Conservation (phyloP, 2,329 filamentous ascomycete genomes). For the Botryotinia convoluta region DNA sequence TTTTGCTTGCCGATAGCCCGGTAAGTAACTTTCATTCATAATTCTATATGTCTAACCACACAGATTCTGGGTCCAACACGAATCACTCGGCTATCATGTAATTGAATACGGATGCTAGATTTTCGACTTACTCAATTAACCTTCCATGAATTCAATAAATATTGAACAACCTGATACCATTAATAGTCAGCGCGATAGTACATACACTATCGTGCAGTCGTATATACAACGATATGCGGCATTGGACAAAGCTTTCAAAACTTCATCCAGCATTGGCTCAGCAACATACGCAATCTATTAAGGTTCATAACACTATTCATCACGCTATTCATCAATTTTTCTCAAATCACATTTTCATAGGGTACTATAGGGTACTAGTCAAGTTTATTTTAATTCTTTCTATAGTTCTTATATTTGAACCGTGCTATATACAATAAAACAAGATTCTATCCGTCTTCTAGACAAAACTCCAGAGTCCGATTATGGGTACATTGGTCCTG, state of each 20-base stretch:
- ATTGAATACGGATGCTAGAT: not conserved
- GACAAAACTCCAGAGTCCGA: not conserved
- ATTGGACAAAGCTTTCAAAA: not conserved
- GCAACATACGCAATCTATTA: not conserved
- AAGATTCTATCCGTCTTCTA: too few relatives aligned
- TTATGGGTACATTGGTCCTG: not conserved
- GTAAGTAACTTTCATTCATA: not conserved
- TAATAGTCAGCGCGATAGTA: not conserved
- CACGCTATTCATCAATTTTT: not conserved
- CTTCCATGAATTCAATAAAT: not conserved
- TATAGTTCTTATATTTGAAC: not conserved
- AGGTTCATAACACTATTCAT: not conserved
- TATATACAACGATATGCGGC: not conserved
- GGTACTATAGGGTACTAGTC: not conserved
- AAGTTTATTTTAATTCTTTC: not conserved
- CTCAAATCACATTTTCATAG: not conserved
- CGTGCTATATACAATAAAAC: not conserved
- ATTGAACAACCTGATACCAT: accelerated
- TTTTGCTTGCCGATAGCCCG: not conserved
- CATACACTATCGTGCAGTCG: too few relatives aligned
- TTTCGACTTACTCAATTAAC: accelerated
- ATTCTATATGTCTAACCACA: not conserved
- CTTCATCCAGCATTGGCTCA: not conserved
- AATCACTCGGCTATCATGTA: not conserved
- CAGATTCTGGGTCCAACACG: too few relatives aligned